These are phyloP conservation scores for Lyophyllum semitale DNA, from an alignment of 768 basidiomycete genomes.

Conservation along the genomic window DNA sequence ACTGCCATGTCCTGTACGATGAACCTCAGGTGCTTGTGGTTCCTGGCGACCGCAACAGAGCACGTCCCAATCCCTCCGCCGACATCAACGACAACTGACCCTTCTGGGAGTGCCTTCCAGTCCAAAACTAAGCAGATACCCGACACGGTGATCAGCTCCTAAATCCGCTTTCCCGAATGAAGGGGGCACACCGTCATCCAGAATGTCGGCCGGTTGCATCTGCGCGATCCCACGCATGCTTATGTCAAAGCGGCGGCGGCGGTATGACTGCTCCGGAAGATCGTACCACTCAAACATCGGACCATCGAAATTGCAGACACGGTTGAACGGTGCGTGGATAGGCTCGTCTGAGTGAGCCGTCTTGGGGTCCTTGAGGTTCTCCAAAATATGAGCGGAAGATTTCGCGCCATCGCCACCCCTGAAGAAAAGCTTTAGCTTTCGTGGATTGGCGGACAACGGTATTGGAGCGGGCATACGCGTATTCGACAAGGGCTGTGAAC, in stretches of 20 bases:
- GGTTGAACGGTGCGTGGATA: conserved; percentile 13
- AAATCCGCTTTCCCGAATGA: background rate
- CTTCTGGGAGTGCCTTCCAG: conserved; percentile 23
- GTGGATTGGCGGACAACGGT: background rate
- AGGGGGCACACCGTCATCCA: conserved; percentile 3
- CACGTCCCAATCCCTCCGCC: conserved; percentile 28
- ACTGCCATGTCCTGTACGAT: conserved; percentile 28
- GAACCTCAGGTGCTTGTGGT: conserved; percentile 18
- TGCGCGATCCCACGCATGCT: conserved; percentile 8
- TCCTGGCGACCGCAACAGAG: conserved; percentile 21
- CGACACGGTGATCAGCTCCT: background rate
- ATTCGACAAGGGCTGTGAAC: conserved; percentile 25
- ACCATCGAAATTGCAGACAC: background rate
- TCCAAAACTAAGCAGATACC: conserved; percentile 23
- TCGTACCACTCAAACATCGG: conserved; percentile 1
- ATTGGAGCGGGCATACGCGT: conserved; percentile 17
- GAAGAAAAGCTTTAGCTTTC: conserved; percentile 2
- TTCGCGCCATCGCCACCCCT: conserved; percentile 24
- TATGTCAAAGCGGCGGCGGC: conserved; percentile 4
- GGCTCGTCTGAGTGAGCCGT: conserved; percentile 21
- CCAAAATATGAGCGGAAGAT: conserved; percentile 25
- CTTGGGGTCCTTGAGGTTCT: conserved; percentile 24
- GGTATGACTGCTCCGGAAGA: background rate
- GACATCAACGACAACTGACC: conserved; percentile 29
- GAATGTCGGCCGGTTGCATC: conserved; percentile 5